phyloP scores from a whole-genome alignment of 1,139 yeast species.

The Taiozyma sp. region DNA sequence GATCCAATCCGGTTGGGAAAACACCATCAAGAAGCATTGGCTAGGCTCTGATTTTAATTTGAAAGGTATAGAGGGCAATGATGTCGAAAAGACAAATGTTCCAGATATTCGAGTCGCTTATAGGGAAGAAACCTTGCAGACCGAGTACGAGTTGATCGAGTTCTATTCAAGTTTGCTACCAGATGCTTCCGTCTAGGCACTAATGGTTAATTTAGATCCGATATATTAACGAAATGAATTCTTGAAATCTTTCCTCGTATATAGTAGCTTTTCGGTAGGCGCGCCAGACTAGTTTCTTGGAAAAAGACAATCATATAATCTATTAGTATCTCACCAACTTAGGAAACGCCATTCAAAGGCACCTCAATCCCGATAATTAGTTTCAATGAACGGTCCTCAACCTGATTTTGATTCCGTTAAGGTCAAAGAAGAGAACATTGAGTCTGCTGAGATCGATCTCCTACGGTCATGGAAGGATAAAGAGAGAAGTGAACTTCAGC shows the following conservation, averaged over 20 bases:
- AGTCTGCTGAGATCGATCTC: not conserved
- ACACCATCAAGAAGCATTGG: constrained; percentile 84
- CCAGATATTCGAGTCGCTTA: constrained; percentile 83
- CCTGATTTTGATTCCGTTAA: not conserved
- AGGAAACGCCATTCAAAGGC: not conserved
- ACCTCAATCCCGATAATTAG: not conserved
- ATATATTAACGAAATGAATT: not conserved
- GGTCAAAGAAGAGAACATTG: not conserved
- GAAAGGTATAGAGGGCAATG: constrained; percentile 73
- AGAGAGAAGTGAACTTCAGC: not conserved
- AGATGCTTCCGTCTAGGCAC: not conserved
- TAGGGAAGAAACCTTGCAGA: constrained; percentile 72
- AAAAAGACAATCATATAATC: not conserved
- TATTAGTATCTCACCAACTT: not conserved
- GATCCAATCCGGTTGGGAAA: constrained; percentile 88
- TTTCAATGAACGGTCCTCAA: not conserved
- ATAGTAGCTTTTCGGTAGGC: not conserved
- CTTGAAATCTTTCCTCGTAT: not conserved
- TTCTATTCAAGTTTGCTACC: constrained; percentile 38
- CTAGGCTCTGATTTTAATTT: constrained; percentile 63
- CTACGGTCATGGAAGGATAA: not conserved
- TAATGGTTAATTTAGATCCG: not conserved
- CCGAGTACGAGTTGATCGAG: constrained; percentile 69
- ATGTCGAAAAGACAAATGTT: constrained; percentile 89
- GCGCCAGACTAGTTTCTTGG: not conserved